phyloP scores from a whole-genome alignment of 176 grass and related monocot genomes.

The Musa troglodytarum region DNA sequence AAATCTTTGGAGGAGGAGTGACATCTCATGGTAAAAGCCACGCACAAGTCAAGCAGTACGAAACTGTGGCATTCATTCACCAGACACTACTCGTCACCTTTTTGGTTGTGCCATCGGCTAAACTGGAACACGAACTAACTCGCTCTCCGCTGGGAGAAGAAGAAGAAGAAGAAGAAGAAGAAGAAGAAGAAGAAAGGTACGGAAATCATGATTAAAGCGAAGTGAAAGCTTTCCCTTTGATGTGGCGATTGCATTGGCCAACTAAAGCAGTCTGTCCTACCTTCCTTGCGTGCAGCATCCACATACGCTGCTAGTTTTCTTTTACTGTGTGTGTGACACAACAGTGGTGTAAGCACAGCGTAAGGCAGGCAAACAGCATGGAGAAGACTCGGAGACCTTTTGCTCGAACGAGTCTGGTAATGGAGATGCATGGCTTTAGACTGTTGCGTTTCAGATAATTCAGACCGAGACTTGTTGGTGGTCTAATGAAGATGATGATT shows the following conservation, averaged over 20 bases:
- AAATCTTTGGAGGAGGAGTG: not conserved
- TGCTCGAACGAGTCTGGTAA: no score
- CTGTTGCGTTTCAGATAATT: no score
- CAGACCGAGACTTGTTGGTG: no score
- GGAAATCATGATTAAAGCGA: no score
- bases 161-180: no score
- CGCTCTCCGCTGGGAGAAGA: not conserved
- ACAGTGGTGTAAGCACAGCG: not conserved
- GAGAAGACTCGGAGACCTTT: no score
- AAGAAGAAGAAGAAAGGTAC: no score
- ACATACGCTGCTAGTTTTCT: not conserved
- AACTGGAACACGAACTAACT: not conserved
- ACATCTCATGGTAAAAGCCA: not conserved
- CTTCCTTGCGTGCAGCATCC: not conserved
- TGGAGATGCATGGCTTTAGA: no score
- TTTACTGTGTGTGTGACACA: not conserved
- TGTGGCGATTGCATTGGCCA: no score
- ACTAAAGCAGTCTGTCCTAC: no score
- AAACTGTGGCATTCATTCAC: not conserved
- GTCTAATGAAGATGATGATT: no score
- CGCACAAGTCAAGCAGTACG: not conserved
- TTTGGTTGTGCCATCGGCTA: not conserved
- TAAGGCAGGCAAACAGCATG: not conserved
- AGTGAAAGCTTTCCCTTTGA: no score
- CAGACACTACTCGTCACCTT: not conserved